Evolutionary conservation across 768 basidiomycete species (phyloP).

Genomic region (button mushroom (Agaricus bisporus)): DNA sequence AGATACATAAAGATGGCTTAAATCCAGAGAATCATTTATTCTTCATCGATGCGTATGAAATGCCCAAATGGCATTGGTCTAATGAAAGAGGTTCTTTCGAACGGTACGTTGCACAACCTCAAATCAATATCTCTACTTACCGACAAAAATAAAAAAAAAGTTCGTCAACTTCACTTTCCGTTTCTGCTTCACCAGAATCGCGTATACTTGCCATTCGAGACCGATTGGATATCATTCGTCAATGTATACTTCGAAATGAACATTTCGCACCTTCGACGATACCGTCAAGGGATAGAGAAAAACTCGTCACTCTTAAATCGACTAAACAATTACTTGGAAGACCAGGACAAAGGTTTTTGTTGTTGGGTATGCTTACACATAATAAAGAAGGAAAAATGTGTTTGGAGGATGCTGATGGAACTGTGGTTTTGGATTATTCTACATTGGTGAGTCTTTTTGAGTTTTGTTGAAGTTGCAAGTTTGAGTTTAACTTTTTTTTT

Average conservation of each 20-base stretch:
- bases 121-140: no score
- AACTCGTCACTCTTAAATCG: slow-evolving; percentile 88
- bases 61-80: slow-evolving; percentile 94
- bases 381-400: slow-evolving; percentile 88
- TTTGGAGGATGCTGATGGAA: slow-evolving; percentile 90
- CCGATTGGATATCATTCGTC: slow-evolving; percentile 84
- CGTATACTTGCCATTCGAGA: slow-evolving; percentile 77
- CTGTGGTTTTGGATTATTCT: slow-evolving; percentile 82
- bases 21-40: slow-evolving; percentile 80
- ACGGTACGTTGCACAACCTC: slow-evolving; percentile 42
- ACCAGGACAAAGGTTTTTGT: slow-evolving; percentile 81
- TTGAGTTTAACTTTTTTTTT: neutral
- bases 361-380: slow-evolving; percentile 88
- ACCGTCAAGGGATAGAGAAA: slow-evolving; percentile 80
- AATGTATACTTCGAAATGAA: slow-evolving; percentile 91
- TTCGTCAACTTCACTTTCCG: slow-evolving; percentile 45
- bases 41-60: slow-evolving; percentile 88
- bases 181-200: slow-evolving; percentile 82
- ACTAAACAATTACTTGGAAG: slow-evolving; percentile 95
- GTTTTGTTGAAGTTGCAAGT: no score
- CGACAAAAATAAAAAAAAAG: slow-evolving; percentile 24
- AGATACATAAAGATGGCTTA: slow-evolving; percentile 53
- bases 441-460: slow-evolving; percentile 53
- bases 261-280: slow-evolving; percentile 96
- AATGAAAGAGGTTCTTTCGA: slow-evolving; percentile 82